Base-by-base conservation (phyloP, 495 filamentous ascomycete genomes). In the Elasticomyces elasticus region DNA sequence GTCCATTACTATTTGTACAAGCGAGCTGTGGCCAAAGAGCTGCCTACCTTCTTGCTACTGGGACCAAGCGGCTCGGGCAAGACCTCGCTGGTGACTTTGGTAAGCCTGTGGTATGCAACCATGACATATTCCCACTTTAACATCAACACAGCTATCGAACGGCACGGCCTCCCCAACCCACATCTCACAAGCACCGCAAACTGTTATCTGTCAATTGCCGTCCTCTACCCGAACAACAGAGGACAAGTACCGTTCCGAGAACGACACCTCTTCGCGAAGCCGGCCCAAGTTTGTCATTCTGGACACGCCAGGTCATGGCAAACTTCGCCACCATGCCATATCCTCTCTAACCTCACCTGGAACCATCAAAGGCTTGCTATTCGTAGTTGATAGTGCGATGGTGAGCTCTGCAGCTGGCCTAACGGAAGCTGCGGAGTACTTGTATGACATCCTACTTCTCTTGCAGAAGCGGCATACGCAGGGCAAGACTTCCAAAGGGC, bases 281-380 rank as follows among this genome's bases (percentile, higher is more conserved):
- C 75, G 78, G 55, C 77, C 82, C 55, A 80, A 77, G 48, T 90
- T 95, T 69, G 75, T 86, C 45, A 70, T 96, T 24, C 69, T 80
- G 63, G 91, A 98, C 72, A 96, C 92, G 3, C 91, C 91, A 0
- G 91, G 91, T 51, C 92, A 96, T 74, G 89, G 88, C 48, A 98
- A 98, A 66, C 80, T 96, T 7, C 87, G 92, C 44, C 74, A 77
- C 56, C 63, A 64, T 40, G 67, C 68, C 12, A 37, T 62, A 33
- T 20, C 52, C 28, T 50, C 55, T 24, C 62, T 78, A 66, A 67
- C 63, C 49, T 62, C 65, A 19, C 53, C 66, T 65, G 7, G 74
- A 74, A 46, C 72, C 69, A 69, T 90, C 23, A 79, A 81, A 35
- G 89, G 85, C n/a, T 71, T 98, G 37, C 71, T 97, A 28, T 97